Evolutionary conservation across 139 green algal species (phyloP).

Genomic region (Picochlorum sp.): DNA sequence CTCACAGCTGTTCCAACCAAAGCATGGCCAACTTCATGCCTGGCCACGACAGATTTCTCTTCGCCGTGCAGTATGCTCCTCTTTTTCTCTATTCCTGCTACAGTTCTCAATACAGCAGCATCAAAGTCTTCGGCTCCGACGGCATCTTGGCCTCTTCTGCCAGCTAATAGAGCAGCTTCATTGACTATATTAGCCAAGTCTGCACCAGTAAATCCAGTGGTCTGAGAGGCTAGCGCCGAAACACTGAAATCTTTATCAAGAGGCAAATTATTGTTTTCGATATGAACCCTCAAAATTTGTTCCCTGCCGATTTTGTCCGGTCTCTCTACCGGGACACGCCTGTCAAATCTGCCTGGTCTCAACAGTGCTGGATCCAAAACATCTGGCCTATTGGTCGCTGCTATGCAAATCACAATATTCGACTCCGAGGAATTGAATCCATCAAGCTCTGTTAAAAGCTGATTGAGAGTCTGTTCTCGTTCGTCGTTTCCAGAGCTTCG

Average conservation of each 20-base stretch:
- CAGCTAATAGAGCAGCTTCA: slow-evolving; percentile 69
- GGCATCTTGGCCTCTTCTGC: neutral
- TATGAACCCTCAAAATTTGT: slow-evolving; percentile 61
- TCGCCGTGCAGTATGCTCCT: slow-evolving; percentile 42
- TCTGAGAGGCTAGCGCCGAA: slow-evolving; percentile 22
- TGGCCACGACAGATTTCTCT: slow-evolving; percentile 78
- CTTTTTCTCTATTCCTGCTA: slow-evolving; percentile 92
- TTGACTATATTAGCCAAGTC: slow-evolving; percentile 85
- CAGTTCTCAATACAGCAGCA: slow-evolving; percentile 53
- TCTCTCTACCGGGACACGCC: slow-evolving; percentile 61
- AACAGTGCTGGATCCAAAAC: slow-evolving; percentile 77
- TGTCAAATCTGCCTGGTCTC: slow-evolving; percentile 71
- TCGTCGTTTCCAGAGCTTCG: slow-evolving; percentile 67
- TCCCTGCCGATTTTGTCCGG: slow-evolving; percentile 54
- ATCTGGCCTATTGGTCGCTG: slow-evolving; percentile 80
- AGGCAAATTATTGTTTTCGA: slow-evolving; percentile 50
- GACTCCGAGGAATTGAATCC: slow-evolving; percentile 53
- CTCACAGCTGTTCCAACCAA: slow-evolving; percentile 68
- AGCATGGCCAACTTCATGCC: slow-evolving; percentile 84
- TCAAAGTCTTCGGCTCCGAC: slow-evolving; percentile 54
- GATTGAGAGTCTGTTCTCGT: slow-evolving; percentile 86
- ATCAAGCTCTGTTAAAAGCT: slow-evolving; percentile 83
- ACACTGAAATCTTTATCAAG: slow-evolving; percentile 60
- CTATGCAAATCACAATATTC: slow-evolving; percentile 67
- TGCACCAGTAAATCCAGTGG: slow-evolving; percentile 72